Percentiles rank a stretch among this genome's conserved stretches.
Conservation (phyloP, 1,284 basidiomycete genomes). For the Meripilus lineatus region DNA sequence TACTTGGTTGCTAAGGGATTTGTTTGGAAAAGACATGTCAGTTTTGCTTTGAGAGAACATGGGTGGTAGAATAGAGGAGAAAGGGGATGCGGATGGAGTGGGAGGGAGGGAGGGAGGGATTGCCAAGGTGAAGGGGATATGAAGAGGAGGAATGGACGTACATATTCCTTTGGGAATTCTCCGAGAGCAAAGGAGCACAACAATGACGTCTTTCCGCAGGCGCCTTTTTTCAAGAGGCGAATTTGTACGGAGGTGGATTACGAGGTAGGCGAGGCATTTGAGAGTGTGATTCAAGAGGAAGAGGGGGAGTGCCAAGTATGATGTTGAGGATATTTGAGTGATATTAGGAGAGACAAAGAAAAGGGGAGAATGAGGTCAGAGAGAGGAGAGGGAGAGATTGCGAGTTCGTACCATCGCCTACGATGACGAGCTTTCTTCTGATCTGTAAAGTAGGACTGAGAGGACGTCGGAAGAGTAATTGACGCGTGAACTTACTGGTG, state of each 20-base stretch:
- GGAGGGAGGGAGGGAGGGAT: conserved; percentile 11
- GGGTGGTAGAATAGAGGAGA: too few relatives aligned
- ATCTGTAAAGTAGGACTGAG: too few relatives aligned
- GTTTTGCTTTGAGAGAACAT: too few relatives aligned
- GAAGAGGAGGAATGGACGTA: conserved; percentile 34
- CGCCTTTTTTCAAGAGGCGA: conserved; percentile 43
- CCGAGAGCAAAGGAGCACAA: conserved; percentile 91
- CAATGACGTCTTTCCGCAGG: conserved; percentile 82
- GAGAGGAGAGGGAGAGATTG: conserved; percentile 13
- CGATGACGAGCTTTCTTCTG: conserved; percentile 87
- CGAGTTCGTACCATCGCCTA: conserved; percentile 77
- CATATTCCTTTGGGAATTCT: conserved; percentile 97
- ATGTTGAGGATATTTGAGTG: not conserved
- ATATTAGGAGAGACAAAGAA: not conserved
- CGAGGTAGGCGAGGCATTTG: not conserved
- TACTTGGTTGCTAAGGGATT: conserved; percentile 1
- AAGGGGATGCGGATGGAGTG: too few relatives aligned
- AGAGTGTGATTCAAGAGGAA: not conserved
- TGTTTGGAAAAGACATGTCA: too few relatives aligned
- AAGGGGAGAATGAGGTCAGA: conserved; percentile 4
- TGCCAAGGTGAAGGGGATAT: not conserved
- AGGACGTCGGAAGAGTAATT: too few relatives aligned
- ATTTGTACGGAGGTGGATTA: not conserved
- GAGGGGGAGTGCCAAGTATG: not conserved
- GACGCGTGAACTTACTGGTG: too few relatives aligned